Evolutionary conservation across 2,329 filamentous ascomycete species (phyloP).

Genomic region (Xylariaceae sp.): DNA sequence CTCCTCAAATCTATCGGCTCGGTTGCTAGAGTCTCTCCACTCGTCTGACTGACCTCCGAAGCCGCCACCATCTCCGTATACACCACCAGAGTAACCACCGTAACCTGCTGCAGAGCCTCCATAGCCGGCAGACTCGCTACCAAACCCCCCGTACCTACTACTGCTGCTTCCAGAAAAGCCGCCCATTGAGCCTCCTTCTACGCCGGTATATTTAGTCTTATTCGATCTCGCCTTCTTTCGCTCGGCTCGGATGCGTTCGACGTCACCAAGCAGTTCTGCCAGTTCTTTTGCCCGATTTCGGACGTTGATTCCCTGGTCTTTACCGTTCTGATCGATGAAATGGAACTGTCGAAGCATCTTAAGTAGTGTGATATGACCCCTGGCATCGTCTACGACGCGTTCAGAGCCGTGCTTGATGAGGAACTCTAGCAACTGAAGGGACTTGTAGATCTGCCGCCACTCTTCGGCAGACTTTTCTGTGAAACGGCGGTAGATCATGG

Average conservation of each 20-base stretch:
- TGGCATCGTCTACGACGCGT: slow-evolving; percentile 94
- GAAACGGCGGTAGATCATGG: slow-evolving; percentile 99
- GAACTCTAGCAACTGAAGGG: slow-evolving; percentile 93
- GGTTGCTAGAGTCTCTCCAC: slow-evolving; percentile 68
- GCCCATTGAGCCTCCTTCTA: slow-evolving; percentile 77
- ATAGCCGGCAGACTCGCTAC: slow-evolving; percentile 80
- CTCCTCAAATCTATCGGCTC: slow-evolving; percentile 85
- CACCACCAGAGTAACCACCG: slow-evolving; percentile 70
- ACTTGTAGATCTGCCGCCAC: slow-evolving; percentile 99
- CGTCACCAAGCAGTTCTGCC: slow-evolving; percentile 88
- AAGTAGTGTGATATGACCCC: slow-evolving; percentile 90
- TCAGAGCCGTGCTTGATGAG: slow-evolving; percentile 98
- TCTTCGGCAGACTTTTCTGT: slow-evolving; percentile 98
- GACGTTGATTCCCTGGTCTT: slow-evolving; percentile 97
- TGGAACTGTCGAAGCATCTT: slow-evolving; percentile 99
- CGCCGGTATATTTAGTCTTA: slow-evolving; percentile 93
- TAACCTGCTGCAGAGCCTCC: slow-evolving; percentile 61
- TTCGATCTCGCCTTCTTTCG: slow-evolving; percentile 90
- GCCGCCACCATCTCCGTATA: slow-evolving; percentile 95
- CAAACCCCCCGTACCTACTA: slow-evolving; percentile 84
- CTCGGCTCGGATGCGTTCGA: slow-evolving; percentile 81
- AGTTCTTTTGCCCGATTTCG: slow-evolving; percentile 96
- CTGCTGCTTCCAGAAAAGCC: slow-evolving; percentile 60
- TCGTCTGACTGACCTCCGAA: slow-evolving; percentile 81
- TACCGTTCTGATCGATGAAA: slow-evolving; percentile 93